Base-by-base conservation (phyloP, 441 rosid genomes). In the Croton setiger region DNA sequence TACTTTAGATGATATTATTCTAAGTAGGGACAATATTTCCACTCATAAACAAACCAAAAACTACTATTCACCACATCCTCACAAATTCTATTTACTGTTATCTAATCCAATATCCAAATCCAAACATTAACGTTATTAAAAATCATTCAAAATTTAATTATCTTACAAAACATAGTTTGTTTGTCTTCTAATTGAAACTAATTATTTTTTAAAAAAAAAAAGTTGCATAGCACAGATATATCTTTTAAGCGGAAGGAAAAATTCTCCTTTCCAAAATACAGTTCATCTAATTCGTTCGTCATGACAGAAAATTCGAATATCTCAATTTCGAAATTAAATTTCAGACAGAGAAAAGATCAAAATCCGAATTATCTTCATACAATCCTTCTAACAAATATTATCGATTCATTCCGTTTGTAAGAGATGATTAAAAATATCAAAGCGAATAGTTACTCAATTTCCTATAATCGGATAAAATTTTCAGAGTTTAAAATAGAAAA, bases 11-110 rank as follows among this genome's bases (percentile, higher is more conserved):
- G 71, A 45, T 45, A 67, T 67, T 58, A 33, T 47, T 35, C 56
- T 11, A 44, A 63, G 53, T 23, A 45, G 66, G 66, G 64, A 43
- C 47, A 68, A 33, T 64, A 35, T 64, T 49, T 64, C 58, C 36
- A 63, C 54, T n/a, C 5, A 6, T 1, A 47, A 47, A 47, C 45
- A 20, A 31, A 23, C 3, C 7, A 0, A 49, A 49, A 31, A 33
- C 14, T 63, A 13, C 47, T 33, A 63, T 10, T n/a, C 6, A 41
- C 8, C 1, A 0, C 51, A 64, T 35, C 43, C 27, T 64, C 48
- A 18, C 35, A 64, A 48, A 63, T 47, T 9, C 21, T 45, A 23
- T 15, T 17, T 15, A 4, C 11, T 12, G 15, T 35, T 58, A 58
- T 58, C 13, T 7, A 0, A 23, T 55, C 4, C 11, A 23, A n/a